Percentiles rank a stretch among this genome's conserved stretches.
Evolutionary conservation across 2,329 filamentous ascomycete species (phyloP).

Genomic region (Elsinoe arachidis): DNA sequence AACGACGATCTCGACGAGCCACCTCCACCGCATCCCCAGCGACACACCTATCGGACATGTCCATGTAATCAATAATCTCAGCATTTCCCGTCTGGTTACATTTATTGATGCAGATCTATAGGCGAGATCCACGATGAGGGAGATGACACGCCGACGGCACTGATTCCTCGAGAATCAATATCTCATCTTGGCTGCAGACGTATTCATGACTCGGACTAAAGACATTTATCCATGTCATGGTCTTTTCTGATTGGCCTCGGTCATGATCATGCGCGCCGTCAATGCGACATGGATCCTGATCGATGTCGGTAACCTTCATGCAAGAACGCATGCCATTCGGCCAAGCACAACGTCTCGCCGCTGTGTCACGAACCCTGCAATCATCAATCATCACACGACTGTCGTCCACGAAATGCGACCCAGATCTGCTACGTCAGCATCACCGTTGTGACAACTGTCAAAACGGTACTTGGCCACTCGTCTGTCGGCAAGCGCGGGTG

Average conservation of each 20-base stretch:
- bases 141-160: no score
- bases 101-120: slow-evolving; percentile 5
- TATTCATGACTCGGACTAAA: not conserved
- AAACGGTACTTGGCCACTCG: slow-evolving; percentile 4
- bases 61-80: not conserved
- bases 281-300: not conserved
- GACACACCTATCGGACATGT: not conserved
- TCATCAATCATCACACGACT: not conserved
- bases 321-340: not conserved
- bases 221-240: slow-evolving; percentile 2
- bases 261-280: slow-evolving; percentile 2
- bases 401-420: not conserved
- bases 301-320: not conserved
- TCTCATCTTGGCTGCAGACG: slow-evolving; percentile 1
- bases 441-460: not conserved
- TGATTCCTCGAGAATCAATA: not conserved
- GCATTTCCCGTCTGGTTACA: not conserved
- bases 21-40: not conserved
- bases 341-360: not conserved
- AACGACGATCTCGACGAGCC: slow-evolving; percentile 1
- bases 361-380: not conserved
- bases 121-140: not conserved
- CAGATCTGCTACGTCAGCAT: slow-evolving; percentile 9
- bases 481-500: slow-evolving; percentile 6
- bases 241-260: not conserved